Base-by-base conservation (phyloP, 768 basidiomycete genomes). In the Boletus sensibilis region DNA sequence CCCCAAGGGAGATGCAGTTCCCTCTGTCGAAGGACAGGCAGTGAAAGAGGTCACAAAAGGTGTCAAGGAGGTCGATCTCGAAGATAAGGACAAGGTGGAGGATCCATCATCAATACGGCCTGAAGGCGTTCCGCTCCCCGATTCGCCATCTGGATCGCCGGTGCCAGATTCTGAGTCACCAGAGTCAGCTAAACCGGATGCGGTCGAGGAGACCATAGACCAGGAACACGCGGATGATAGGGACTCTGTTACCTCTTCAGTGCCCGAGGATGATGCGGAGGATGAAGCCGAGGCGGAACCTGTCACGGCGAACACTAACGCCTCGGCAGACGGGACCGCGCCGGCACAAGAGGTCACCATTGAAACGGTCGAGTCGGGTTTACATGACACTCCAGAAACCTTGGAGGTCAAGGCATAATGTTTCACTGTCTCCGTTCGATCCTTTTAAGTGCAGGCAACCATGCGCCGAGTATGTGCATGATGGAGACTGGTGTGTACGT, bases 41-140 rank as follows among this genome's bases (percentile, higher is more conserved):
- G 86, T 90, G 23, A 88, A 85, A 67, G 86, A 85, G 63, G 86
- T 90, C 57, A 88, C 87, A 0, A 67, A 80, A 64, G 87, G 87
- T 5, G 89, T 90, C 47, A 76, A 85, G 58, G 79, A 85, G 59
- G 87, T 89, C 48, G 87, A 84, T 51, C 71, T 89, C 47, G 81
- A 81, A 37, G 84, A 78, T 31, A 58, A 56, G 51, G 60, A 52
- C 43, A 16, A 57, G 40, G 55, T 53, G 33, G 60, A 61, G 27
- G 59, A 50, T 27, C 29, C 20, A 10, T 55, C 58, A 14, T 58
- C 61, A 23, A 59, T 56, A 51, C 53, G 35, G 5, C 72, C 76
- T 4, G 73, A 75, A 38, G 71, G 61, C 6, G 60, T 76, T 11
- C 74, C 76, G 23, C 68, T 76, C 7, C 76, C 76, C 1, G 76